Conservation (phyloP, 306 rosid genomes). For the Abrus pulchellus region DNA sequence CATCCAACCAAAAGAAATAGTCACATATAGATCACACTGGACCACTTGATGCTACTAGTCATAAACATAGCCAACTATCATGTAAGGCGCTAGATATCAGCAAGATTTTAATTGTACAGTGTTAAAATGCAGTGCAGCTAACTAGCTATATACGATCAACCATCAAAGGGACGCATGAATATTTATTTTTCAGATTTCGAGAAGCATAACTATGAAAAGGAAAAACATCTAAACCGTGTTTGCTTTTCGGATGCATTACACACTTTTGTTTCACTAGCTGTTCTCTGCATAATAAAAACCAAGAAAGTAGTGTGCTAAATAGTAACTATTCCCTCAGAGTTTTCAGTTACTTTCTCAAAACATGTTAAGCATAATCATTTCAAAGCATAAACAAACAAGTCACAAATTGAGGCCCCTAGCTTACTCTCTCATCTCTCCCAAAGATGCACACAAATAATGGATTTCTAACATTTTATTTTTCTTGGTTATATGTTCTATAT, state of each 20-base stretch:
- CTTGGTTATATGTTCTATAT: background rate
- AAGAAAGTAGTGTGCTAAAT: background rate
- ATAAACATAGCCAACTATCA: slow-evolving; percentile 52
- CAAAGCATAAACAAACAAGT: slow-evolving; percentile 20
- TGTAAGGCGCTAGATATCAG: slow-evolving; percentile 32
- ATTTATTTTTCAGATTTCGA: background rate
- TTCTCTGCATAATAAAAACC: slow-evolving; percentile 29
- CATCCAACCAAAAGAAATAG: slow-evolving; percentile 50
- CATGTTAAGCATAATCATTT: background rate
- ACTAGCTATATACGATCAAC: background rate
- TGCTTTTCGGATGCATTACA: background rate
- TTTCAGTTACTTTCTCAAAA: slow-evolving; percentile 11
- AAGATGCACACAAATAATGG: background rate
- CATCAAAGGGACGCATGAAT: slow-evolving; percentile 1
- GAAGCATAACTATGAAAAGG: background rate
- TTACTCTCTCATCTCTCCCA: background rate
- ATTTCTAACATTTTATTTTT: background rate
- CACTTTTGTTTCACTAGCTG: slow-evolving; percentile 10
- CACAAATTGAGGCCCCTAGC: background rate
- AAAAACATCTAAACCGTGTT: slow-evolving; percentile 1
- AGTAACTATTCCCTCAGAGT: slow-evolving; percentile 13
- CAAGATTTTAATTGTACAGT: slow-evolving; percentile 30
- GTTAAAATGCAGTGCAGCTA: background rate
- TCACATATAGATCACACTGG: slow-evolving; percentile 47
- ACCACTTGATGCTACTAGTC: slow-evolving; percentile 54